Evolutionary conservation across 2,329 filamentous ascomycete species (phyloP), one percentile per base, ranked within the genome.

Genomic region (Curvularia hawaiiensis): DNA sequence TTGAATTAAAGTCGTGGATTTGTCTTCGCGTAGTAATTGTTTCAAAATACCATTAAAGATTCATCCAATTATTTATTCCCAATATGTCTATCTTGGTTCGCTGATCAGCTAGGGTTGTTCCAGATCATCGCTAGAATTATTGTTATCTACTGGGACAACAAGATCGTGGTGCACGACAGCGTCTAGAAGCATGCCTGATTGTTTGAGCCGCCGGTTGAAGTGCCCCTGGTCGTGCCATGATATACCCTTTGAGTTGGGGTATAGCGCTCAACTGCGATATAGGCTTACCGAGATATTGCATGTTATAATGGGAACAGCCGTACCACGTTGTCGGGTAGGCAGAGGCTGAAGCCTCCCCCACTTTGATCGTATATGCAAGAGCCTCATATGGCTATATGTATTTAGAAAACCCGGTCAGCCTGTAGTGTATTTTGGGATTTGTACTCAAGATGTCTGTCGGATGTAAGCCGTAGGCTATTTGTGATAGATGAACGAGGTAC

Each of bases 1-100:
- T 76, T 96, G 72, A 84, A 63, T 6, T 75, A 41, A 46, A 11
- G 10, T 28, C 18, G 14, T 30, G 30, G 24, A 38, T 14, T 14
- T 6, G 22, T 47, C 7, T 40, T 46, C 28, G 4, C 18, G 31
- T 33, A 53, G 43, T 22, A 41, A 30, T 49, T 24, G 4, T 43
- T 48, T 10, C 20, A 51, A 41, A 41, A 46, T 41, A n/a, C 24
- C 48, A 41, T 10, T 18, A 16, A 7, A 24, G 4, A n/a, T 33
- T 46, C 18, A 35, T 5, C 12, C 12, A 24, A 14, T 16, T 16
- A 9, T 5, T 39, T 18, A 10, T n/a, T 12, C 9, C 22, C 20
- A 41, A 9, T 24, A 12, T 26, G 7, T 38, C 14, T n/a, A 4
- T 26, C 12, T 48, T 12, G 30, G 14, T 31, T n/a, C 18, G 20